A percentile compares a stretch with the other conserved stretches of the same genome.
Evolutionary conservation across 2,329 filamentous ascomycete genomes (phyloP).

Genomic region (Pseudogymnoascus sp.): DNA sequence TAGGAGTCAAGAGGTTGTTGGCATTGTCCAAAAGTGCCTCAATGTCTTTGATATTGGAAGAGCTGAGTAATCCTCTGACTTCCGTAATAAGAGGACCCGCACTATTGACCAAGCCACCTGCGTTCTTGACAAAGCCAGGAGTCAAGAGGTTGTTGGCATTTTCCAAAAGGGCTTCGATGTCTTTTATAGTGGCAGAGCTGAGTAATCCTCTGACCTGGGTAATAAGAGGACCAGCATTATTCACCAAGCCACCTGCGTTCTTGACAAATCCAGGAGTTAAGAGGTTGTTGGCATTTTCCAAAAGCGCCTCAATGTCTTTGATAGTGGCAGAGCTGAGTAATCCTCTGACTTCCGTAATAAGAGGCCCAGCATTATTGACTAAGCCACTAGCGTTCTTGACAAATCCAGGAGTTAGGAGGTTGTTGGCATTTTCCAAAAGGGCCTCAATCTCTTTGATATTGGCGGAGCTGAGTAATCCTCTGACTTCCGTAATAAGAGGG

Average conservation of each 20-base stretch:
- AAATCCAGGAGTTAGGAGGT: conserved; percentile 17
- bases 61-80: background rate
- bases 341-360: background rate
- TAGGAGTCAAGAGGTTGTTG: conserved; percentile 16
- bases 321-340: background rate
- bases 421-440: background rate
- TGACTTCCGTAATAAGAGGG: background rate
- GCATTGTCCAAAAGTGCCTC: background rate
- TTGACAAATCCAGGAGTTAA: background rate
- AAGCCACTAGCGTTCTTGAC: background rate
- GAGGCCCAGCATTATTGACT: background rate
- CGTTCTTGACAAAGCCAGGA: background rate
- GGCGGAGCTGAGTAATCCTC: background rate
- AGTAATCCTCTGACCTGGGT: background rate
- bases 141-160: background rate
- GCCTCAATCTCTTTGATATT: background rate
- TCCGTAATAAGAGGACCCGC: background rate
- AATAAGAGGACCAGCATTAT: background rate
- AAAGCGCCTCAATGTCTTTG: background rate
- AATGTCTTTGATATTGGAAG: background rate
- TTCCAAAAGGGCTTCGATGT: background rate
- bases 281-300: background rate
- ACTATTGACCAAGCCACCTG: background rate
- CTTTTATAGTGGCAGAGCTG: background rate
- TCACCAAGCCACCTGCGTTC: background rate